Conservation (phyloP, 768 basidiomycete species). For the Pholiota conissans region DNA sequence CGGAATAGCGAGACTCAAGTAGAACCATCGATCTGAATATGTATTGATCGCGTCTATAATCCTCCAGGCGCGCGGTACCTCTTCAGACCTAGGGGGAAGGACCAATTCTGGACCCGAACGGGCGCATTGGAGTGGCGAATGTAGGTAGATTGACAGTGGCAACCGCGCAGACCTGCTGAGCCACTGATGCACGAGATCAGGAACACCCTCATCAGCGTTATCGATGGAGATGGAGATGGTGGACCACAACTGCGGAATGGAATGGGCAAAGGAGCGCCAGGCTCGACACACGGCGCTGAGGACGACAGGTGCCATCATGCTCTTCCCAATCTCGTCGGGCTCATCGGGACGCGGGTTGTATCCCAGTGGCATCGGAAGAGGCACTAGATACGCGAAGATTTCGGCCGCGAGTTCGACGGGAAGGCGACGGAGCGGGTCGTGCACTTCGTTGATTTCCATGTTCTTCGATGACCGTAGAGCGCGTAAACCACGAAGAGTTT, state of each 20-base stretch:
- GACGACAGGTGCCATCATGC: not conserved
- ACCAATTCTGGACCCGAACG: not conserved
- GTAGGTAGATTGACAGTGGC: not conserved
- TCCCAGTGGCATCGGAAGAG: not conserved
- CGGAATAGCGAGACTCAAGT: not conserved
- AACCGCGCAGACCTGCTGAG: not conserved
- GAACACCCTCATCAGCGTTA: not conserved
- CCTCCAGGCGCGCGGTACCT: not conserved
- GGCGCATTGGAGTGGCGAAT: not conserved
- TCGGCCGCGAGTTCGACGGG: not conserved
- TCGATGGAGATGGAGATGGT: not conserved
- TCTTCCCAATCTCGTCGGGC: not conserved
- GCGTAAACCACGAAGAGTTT: not conserved
- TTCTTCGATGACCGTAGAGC: not conserved
- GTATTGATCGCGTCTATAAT: not conserved
- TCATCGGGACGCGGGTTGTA: no score
- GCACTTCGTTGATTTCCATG: not conserved
- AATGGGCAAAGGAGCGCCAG: conserved; percentile 6
- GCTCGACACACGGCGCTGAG: conserved; percentile 5
- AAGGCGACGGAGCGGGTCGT: not conserved
- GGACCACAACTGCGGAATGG: conserved; percentile 8
- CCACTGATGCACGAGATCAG: not conserved
- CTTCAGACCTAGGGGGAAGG: not conserved
- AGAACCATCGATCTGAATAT: not conserved
- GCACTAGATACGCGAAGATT: not conserved